Evolutionary conservation across 2,329 filamentous ascomycete species (phyloP), one percentile per base, ranked within the genome.

Genomic region (Colletotrichum tropicicola): DNA sequence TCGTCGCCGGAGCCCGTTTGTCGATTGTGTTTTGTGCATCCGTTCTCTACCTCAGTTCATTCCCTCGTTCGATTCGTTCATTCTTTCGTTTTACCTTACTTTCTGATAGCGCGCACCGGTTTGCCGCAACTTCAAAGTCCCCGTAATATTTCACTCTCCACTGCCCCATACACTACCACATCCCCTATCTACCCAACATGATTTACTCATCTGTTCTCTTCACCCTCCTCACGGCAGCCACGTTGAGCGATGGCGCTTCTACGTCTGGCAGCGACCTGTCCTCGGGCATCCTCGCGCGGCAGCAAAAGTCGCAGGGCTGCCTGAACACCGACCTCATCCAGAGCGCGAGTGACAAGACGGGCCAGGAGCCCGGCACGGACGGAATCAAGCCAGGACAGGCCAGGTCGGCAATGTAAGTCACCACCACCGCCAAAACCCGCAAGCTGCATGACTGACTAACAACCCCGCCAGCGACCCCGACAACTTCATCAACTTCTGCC

Each of bases 401-500:
- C 27, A 68, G 80, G n/a, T 86, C 84, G 8, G 67, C 70, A 23
- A 85, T 81, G 82, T 84, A 71, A 65, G 77, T 68, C 37, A 21
- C 13, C 15, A 30, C n/a, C 49, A 12, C 15, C 6, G 12, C 15
- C 15, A 51, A 10, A 30, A 17, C 4, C 25, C 12, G 21, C 49
- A 17, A 15, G 8, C 25, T 25, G 27, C 45, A 17, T 49, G 30
- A 30, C 37, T 48, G 60, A 66, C 71, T 35, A 70, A 54, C n/a
- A 60, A 54, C 32, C 44, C 19, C 13, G 53, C 65, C 19, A 85
- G 81, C 41, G 82, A 85, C 64, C 53, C 74, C 19, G 79, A 80
- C 72, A 88, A 88, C 76, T 88, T 88, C 74, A 87, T 88, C 80
- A 87, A 87, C 77, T 85, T 87, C 74, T 89, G 86, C 71, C 72